phyloP scores from a whole-genome alignment of 2,329 filamentous ascomycete genomes.

The Nannizzia gypsea region DNA sequence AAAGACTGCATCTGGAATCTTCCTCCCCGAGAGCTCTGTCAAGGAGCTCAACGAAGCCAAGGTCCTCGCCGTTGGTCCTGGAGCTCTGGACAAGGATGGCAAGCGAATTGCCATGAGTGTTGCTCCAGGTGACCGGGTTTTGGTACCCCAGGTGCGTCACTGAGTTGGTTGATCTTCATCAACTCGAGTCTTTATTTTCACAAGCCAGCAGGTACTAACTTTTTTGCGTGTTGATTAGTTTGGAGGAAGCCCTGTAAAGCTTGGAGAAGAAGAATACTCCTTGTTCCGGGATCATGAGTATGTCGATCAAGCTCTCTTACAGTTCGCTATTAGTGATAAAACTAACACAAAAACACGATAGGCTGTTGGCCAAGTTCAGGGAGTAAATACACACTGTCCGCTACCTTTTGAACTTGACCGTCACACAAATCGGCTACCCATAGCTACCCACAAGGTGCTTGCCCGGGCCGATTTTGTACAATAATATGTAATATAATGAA shows the following conservation, averaged over 20 bases:
- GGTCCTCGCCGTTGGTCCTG: slow-evolving; percentile 89
- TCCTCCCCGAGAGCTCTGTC: slow-evolving; percentile 89
- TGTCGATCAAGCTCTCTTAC: slow-evolving; percentile 33
- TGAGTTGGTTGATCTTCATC: no score
- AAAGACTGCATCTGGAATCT: slow-evolving; percentile 94
- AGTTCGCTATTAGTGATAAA: neutral
- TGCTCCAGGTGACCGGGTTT: slow-evolving; percentile 70
- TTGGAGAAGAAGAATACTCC: slow-evolving; percentile 90
- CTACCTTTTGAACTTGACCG: neutral
- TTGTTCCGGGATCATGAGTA: slow-evolving; percentile 98
- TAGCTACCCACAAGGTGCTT: neutral
- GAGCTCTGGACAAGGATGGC: slow-evolving; percentile 74
- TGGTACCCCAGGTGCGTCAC: slow-evolving; percentile 76
- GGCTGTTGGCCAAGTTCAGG: slow-evolving; percentile 97
- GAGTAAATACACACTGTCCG: slow-evolving; percentile 49
- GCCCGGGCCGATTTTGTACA: neutral
- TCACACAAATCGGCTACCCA: neutral
- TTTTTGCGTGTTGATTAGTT: slow-evolving; percentile 45
- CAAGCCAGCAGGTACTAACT: no score
- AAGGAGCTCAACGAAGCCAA: slow-evolving; percentile 98
- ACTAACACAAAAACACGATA: slow-evolving; percentile 30
- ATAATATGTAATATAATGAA: slow-evolving; percentile 7
- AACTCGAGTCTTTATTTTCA: no score
- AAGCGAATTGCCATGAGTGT: slow-evolving; percentile 81
- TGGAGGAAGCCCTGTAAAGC: slow-evolving; percentile 89